Evolutionary conservation across 2,329 filamentous ascomycete species (phyloP).

Genomic region (Exophiala bonariae): DNA sequence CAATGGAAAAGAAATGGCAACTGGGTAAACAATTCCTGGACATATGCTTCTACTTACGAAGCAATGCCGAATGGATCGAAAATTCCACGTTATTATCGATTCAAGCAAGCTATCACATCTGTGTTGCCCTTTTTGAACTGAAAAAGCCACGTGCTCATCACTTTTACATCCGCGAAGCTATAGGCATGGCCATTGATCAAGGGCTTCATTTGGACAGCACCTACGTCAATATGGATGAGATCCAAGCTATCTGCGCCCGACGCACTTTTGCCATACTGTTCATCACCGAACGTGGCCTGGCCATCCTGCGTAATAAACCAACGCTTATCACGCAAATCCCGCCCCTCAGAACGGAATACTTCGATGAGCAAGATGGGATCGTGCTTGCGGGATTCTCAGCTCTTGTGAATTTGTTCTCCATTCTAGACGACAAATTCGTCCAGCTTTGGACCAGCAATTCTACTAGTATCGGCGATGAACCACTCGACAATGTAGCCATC

Average conservation of each 20-base stretch:
- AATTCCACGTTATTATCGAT: slow-evolving; percentile 24
- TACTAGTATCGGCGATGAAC: slow-evolving; percentile 12
- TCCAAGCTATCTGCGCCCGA: slow-evolving; percentile 25
- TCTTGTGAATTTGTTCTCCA: slow-evolving; percentile 26
- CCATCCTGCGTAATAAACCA: slow-evolving; percentile 28
- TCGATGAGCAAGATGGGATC: slow-evolving; percentile 27
- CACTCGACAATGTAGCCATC: slow-evolving; percentile 24
- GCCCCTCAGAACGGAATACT: slow-evolving; percentile 23
- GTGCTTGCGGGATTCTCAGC: slow-evolving; percentile 27
- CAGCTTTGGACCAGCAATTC: slow-evolving; percentile 21
- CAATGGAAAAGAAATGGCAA: slow-evolving; percentile 24
- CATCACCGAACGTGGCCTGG: slow-evolving; percentile 28
- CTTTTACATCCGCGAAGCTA: slow-evolving; percentile 29
- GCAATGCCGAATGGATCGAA: slow-evolving; percentile 26
- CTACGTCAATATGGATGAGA: slow-evolving; percentile 21
- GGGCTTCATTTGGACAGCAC: slow-evolving; percentile 23
- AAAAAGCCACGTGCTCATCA: slow-evolving; percentile 28
- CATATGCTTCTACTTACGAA: slow-evolving; percentile 21
- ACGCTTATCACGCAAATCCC: slow-evolving; percentile 26
- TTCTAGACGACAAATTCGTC: slow-evolving; percentile 29
- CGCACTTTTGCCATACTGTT: slow-evolving; percentile 28
- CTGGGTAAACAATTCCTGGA: slow-evolving; percentile 27
- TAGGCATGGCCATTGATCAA: slow-evolving; percentile 27
- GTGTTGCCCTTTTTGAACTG: slow-evolving; percentile 28
- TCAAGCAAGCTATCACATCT: slow-evolving; percentile 27